Evolutionary conservation across 2,329 filamentous ascomycete species (phyloP).

Genomic region (Aspergillus luchuensis): DNA sequence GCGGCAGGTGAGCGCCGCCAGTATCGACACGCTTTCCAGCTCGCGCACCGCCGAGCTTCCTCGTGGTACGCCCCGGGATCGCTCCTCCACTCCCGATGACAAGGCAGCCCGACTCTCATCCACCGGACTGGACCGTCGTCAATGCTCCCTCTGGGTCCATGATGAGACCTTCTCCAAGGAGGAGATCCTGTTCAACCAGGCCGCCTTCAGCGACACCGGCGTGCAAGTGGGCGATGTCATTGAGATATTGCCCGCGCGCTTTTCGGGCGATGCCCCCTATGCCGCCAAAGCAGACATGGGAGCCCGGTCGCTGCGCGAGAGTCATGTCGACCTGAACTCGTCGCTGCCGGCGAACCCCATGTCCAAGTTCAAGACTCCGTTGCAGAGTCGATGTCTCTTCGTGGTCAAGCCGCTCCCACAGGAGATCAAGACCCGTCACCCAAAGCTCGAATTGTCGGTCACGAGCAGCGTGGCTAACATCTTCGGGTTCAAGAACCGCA

Average conservation of each 20-base stretch:
- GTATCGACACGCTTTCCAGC: constrained; percentile 39
- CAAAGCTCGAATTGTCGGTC: constrained; percentile 71
- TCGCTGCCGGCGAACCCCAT: constrained; percentile 25
- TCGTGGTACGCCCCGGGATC: constrained; percentile 26
- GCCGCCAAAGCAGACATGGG: constrained; percentile 33
- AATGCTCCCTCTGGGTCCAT: constrained; percentile 58
- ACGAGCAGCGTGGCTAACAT: constrained; percentile 75
- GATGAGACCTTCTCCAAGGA: constrained; percentile 77
- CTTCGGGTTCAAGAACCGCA: constrained; percentile 78
- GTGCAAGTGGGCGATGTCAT: constrained; percentile 70
- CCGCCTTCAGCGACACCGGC: constrained; percentile 65
- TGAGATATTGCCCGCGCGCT: constrained; percentile 65
- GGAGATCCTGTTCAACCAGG: constrained; percentile 76
- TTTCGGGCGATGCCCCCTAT: constrained; percentile 45
- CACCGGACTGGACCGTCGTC: constrained; percentile 33
- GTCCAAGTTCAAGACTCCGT: constrained; percentile 40
- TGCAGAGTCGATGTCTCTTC: constrained; percentile 63
- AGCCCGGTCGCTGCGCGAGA: constrained; percentile 30
- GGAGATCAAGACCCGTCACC: constrained; percentile 66
- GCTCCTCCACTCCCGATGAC: constrained; percentile 29
- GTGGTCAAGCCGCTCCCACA: constrained; percentile 70
- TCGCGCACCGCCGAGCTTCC: constrained; percentile 33
- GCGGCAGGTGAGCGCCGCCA: constrained; percentile 45
- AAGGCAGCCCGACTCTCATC: constrained; percentile 28
- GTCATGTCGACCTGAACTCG: constrained; percentile 30